Percentiles rank a stretch among this genome's conserved stretches.
These are phyloP conservation scores for Neocucurbitaria cava DNA, from an alignment of 2,329 filamentous ascomycete species.

Conservation along the genomic window DNA sequence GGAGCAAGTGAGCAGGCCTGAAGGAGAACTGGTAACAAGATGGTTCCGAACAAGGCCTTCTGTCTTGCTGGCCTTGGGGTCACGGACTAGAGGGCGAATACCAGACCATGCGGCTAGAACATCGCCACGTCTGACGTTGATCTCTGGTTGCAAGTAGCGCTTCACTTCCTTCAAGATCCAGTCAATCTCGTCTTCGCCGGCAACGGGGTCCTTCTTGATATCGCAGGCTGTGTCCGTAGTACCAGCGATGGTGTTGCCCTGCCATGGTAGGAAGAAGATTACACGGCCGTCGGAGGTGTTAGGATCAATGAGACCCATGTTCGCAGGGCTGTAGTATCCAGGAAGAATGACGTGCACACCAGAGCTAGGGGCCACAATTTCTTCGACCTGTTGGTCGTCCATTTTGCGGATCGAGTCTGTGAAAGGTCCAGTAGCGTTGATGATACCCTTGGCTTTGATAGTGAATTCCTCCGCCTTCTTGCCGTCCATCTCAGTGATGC, in stretches of 20 bases:
- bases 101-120: slow-evolving; percentile 92
- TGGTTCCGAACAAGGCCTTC: slow-evolving; percentile 89
- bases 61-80: slow-evolving; percentile 84
- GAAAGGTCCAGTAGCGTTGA: slow-evolving; percentile 90
- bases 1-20: slow-evolving; percentile 82
- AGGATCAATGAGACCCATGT: slow-evolving; percentile 89
- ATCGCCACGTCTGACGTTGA: slow-evolving; percentile 82
- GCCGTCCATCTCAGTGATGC: slow-evolving; percentile 71
- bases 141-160: slow-evolving; percentile 81
- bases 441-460: slow-evolving; percentile 79
- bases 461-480: slow-evolving; percentile 68
- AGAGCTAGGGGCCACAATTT: slow-evolving; percentile 85
- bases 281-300: slow-evolving; percentile 86
- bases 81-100: slow-evolving; percentile 84
- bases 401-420: slow-evolving; percentile 85
- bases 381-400: slow-evolving; percentile 73
- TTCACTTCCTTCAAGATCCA: slow-evolving; percentile 88
- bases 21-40: slow-evolving; percentile 78
- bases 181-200: slow-evolving; percentile 82
- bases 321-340: slow-evolving; percentile 82
- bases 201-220: slow-evolving; percentile 75
- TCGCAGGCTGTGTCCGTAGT: slow-evolving; percentile 81
- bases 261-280: slow-evolving; percentile 93
- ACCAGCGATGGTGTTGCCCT: slow-evolving; percentile 89
- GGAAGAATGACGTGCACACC: slow-evolving; percentile 88